These are phyloP conservation scores for Plicaturopsis crispa DNA, from an alignment of 768 basidiomycete species.

Conservation along the genomic window DNA sequence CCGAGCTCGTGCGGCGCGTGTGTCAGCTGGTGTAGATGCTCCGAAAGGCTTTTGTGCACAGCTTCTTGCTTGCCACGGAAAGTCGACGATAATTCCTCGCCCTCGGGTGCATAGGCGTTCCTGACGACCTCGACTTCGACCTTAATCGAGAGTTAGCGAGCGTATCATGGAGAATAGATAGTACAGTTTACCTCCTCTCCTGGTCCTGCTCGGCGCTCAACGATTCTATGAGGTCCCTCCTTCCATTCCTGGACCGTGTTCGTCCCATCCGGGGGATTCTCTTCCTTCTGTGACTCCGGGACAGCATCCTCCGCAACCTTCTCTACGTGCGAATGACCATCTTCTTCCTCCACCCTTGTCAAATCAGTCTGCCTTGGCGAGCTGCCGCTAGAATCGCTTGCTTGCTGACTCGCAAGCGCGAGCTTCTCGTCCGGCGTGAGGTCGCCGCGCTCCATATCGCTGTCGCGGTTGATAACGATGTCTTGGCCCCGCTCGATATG, in stretches of 20 bases:
- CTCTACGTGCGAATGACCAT: constrained; percentile 9
- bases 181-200: constrained; percentile 56
- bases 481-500: constrained; percentile 65
- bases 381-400: constrained; percentile 1
- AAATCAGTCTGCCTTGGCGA: constrained; percentile 7
- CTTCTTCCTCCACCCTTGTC: constrained; percentile 9
- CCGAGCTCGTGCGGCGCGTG: constrained; percentile 1
- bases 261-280: constrained; percentile 31
- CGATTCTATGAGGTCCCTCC: constrained; percentile 60
- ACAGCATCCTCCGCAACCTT: constrained; percentile 8
- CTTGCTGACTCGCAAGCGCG: constrained; percentile 12
- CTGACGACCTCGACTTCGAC: constrained; percentile 58
- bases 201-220: constrained; percentile 51
- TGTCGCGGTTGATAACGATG: constrained; percentile 82
- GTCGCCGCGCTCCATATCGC: constrained; percentile 44
- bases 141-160: constrained; percentile 24
- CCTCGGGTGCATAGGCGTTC: constrained; percentile 23
- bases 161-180: constrained; percentile 4
- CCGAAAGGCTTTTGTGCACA: not conserved
- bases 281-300: constrained; percentile 19
- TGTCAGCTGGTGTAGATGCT: not conserved
- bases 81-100: constrained; percentile 3
- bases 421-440: constrained; percentile 21
- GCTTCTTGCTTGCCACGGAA: constrained; percentile 1
- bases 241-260: constrained; percentile 48